Evolutionary conservation across 1,284 basidiomycete species (phyloP), one percentile per base, ranked within the genome.

Genomic region (Cryptococcus amylolentus): DNA sequence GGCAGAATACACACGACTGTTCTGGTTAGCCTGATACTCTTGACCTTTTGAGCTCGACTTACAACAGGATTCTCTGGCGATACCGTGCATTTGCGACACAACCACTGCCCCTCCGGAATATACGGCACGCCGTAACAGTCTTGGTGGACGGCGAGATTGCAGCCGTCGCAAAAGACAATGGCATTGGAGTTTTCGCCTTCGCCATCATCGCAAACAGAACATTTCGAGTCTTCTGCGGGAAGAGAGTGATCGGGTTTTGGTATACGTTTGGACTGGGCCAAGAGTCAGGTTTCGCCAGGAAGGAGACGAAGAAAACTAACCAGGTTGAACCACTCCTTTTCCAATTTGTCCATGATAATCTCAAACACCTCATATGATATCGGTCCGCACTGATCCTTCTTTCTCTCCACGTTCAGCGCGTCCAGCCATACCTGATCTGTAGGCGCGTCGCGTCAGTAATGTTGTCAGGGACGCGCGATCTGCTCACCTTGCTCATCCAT

Each of bases 51-150:
- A 35, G 7, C 1, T 13, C 2, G 16, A 79, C 88, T 67, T 72
- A 93, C 91, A 45, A 98, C 94, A 9, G 94, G 92, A 61, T 88
- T 89, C 75, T 97, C 95, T 0, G 96, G 96, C 2, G 92, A 96
- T 18, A 98, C 93, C 1, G 93, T 98, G 73, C 96, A 99, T 77
- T 98, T 98, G 53, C 96, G 82, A 76, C 96, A 98, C 35, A 98
- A 84, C 96, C 96, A 99, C 77, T 99, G 95, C 1, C 96, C 96
- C 78, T 99, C 96, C 0, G 96, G 96, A 60, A 99, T 98, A 72
- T 98, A 99, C 3, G 96, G 96, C 5, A 99, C 92, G 37, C 96
- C 96, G 74, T 99, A 99, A 72, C 96, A 99, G 75, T 98, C 95
- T 83, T 99, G 96, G 78, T 99, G 96, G 5, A 98, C 95, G 8